These are phyloP conservation scores for Lolium perenne DNA, from an alignment of 176 grass and related monocot genomes.

Conservation along the genomic window DNA sequence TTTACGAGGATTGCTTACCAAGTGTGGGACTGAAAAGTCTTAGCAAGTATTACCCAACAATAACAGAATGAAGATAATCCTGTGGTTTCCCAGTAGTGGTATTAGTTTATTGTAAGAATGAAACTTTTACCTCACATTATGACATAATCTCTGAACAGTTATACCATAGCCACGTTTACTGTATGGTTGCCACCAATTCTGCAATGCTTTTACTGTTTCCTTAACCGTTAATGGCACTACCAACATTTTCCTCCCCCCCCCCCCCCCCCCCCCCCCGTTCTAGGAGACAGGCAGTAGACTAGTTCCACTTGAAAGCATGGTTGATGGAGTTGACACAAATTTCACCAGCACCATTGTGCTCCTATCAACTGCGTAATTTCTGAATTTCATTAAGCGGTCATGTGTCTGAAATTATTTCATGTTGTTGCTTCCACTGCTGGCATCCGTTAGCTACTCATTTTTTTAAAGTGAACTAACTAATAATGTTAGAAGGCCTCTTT, in stretches of 20 bases:
- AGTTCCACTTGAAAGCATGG: slow-evolving; percentile 5
- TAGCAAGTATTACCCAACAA: neutral
- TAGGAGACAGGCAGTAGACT: neutral
- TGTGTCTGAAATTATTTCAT: neutral
- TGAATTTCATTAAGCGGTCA: neutral
- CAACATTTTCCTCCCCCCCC: neutral
- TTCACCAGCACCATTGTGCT: neutral
- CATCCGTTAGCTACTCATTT: neutral
- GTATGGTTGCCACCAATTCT: neutral
- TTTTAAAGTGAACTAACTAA: neutral
- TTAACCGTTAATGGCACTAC: neutral
- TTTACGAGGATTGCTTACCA: neutral
- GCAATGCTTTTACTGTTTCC: neutral
- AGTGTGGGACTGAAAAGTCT: slow-evolving; percentile 12
- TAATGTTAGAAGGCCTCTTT: neutral
- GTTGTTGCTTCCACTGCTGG: neutral
- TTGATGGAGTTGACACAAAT: neutral
- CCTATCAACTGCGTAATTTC: neutral
- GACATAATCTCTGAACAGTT: neutral
- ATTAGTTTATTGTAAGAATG: neutral
- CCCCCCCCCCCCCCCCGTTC: neutral
- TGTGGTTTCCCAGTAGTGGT: neutral
- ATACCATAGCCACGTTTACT: neutral
- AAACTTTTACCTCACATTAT: neutral
- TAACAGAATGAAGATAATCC: neutral